Conservation (phyloP, 2,329 filamentous ascomycete genomes). For the Diaporthe sp. region DNA sequence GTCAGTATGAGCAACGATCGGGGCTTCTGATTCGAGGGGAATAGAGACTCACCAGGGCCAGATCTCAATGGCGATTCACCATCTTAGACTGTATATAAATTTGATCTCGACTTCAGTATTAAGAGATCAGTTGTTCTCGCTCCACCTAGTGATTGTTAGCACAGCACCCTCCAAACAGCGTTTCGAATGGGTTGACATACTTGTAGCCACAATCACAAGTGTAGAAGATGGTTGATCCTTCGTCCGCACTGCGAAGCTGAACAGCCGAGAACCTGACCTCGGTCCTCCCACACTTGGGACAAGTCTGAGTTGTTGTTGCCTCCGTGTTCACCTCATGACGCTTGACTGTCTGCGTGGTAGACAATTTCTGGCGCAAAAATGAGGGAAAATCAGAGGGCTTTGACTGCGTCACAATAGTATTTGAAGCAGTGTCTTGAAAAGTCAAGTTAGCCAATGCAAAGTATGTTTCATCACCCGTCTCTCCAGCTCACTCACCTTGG, state of each 20-base stretch:
- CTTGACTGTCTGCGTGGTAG: slow-evolving; percentile 86
- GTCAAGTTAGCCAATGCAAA: background rate
- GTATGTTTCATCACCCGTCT: background rate
- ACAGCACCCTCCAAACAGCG: slow-evolving; percentile 38
- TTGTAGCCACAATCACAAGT: slow-evolving; percentile 88
- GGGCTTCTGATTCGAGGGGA: background rate
- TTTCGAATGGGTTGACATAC: slow-evolving; percentile 61
- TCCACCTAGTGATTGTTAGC: slow-evolving; percentile 58
- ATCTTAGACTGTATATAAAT: slow-evolving; percentile 5
- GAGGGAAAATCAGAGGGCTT: slow-evolving; percentile 94
- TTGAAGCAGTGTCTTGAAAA: slow-evolving; percentile 76
- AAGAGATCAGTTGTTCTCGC: slow-evolving; percentile 68
- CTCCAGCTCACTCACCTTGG: slow-evolving; percentile 71
- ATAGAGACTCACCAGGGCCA: background rate
- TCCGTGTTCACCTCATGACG: slow-evolving; percentile 82
- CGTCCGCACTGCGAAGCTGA: slow-evolving; percentile 92
- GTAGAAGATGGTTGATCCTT: slow-evolving; percentile 94
- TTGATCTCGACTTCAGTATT: background rate
- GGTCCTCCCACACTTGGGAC: slow-evolving; percentile 82
- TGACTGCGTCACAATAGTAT: slow-evolving; percentile 84
- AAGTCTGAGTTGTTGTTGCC: slow-evolving; percentile 75
- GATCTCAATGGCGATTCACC: slow-evolving; percentile 4
- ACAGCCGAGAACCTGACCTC: slow-evolving; percentile 88
- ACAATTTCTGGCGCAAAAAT: slow-evolving; percentile 85
- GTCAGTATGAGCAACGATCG: background rate